Evolutionary conservation across 225 moss, liverwort and hornwort species (phyloP).

Genomic region (Pseudisothecium myosuroides): DNA sequence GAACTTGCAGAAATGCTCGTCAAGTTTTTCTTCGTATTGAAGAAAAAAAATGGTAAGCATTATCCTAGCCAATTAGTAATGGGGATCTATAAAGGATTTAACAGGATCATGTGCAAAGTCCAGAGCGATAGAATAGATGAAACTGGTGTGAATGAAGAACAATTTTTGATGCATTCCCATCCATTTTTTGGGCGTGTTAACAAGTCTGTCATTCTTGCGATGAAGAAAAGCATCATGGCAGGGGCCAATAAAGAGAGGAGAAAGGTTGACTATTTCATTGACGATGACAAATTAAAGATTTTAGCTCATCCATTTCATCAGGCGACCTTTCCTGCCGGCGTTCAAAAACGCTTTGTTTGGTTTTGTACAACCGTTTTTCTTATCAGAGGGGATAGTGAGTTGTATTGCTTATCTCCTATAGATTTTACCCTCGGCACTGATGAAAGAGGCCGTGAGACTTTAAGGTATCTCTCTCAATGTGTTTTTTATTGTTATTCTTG

Average conservation of each 20-base stretch:
- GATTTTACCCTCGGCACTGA: too few species aligned
- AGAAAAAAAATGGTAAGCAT: too few species aligned
- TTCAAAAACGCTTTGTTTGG: neutral
- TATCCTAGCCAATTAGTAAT: too few species aligned
- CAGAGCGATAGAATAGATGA: neutral
- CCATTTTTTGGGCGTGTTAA: neutral
- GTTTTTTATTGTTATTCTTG: too few species aligned
- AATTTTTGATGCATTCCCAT: neutral
- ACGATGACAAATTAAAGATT: neutral
- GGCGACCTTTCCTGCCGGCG: rapidly evolving
- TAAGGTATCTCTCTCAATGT: too few species aligned
- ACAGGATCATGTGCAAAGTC: neutral
- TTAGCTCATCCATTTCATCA: neutral
- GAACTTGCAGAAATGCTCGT: too few species aligned
- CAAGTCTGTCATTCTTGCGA: neutral
- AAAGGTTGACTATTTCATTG: neutral
- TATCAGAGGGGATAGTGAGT: rapidly evolving
- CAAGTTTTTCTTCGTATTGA: too few species aligned
- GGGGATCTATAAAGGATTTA: neutral
- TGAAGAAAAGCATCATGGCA: neutral
- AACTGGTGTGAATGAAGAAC: neutral
- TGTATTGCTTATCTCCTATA: too few species aligned
- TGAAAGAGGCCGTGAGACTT: too few species aligned
- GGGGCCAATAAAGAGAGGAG: neutral
- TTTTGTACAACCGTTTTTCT: neutral